Conservation (phyloP, 73 alveolate genomes). For the Tetrahymena thermophila region DNA sequence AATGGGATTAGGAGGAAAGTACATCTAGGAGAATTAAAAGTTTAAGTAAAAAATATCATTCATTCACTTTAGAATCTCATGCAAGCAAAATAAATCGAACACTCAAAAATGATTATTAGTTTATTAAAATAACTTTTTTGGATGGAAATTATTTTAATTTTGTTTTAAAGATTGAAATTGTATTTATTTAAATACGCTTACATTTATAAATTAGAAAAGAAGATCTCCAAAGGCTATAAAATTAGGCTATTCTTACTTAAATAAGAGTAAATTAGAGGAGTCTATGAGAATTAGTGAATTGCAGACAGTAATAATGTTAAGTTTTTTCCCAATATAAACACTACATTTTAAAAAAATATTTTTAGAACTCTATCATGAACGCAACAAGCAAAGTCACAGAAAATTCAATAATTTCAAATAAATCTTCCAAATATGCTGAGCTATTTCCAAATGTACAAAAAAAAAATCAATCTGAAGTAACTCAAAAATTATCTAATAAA, state of each 20-base stretch:
- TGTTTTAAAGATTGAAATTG: too few species aligned
- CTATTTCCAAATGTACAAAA: background rate
- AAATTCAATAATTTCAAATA: background rate
- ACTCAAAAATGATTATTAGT: too few species aligned
- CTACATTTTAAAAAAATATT: background rate
- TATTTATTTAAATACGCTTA: background rate
- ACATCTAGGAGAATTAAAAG: background rate
- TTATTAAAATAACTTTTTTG: too few species aligned
- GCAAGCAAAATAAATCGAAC: too few species aligned
- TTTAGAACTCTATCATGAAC: background rate
- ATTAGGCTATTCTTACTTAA: background rate
- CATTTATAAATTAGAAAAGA: background rate
- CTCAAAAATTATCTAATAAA: background rate
- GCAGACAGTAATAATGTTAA: background rate
- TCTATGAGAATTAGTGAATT: background rate
- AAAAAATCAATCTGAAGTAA: background rate
- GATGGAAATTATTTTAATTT: too few species aligned
- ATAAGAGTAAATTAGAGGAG: background rate
- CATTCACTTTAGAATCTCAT: too few species aligned
- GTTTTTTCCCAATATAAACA: background rate
- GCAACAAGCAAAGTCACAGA: background rate
- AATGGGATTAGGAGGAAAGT: background rate
- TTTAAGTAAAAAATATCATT: background rate
- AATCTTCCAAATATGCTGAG: background rate
- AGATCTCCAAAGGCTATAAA: background rate